A percentile compares a stretch with the other conserved stretches of the same genome.
Conservation (phyloP, 805 yeast genomes). For the Hanseniaspora pseudoguilliermondii region DNA sequence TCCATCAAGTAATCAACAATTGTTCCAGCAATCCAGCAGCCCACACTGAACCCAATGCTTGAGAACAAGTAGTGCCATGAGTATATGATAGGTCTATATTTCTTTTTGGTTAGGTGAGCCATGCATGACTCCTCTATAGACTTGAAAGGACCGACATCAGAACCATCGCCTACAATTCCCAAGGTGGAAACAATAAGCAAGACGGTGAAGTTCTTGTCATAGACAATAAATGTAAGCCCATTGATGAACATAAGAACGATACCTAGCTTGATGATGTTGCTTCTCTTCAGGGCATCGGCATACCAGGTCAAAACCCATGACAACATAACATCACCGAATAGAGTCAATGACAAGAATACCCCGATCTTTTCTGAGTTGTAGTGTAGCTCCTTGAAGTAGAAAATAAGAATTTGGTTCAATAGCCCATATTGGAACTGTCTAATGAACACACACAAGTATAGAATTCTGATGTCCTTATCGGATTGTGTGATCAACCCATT, state of each 20-base stretch:
- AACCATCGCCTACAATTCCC: conserved; percentile 81
- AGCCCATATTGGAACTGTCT: conserved; percentile 65
- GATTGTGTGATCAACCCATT: conserved; percentile 21
- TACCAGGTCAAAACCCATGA: conserved; percentile 65
- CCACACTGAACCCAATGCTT: conserved; percentile 61
- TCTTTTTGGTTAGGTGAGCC: conserved; percentile 61
- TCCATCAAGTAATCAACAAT: conserved; percentile 36
- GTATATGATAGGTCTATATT: conserved; percentile 56
- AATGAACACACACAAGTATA: conserved; percentile 57
- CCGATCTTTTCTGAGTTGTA: conserved; percentile 54
- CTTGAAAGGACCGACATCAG: conserved; percentile 83
- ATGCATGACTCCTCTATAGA: conserved; percentile 73
- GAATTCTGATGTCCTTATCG: conserved; percentile 42
- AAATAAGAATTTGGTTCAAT: conserved; percentile 64
- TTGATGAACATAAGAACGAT: conserved; percentile 54
- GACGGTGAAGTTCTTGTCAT: conserved; percentile 36
- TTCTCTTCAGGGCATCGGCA: conserved; percentile 59
- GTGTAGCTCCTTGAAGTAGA: conserved; percentile 45
- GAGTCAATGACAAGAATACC: conserved; percentile 65
- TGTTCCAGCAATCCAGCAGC: conserved; percentile 52
- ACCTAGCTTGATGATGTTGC: conserved; percentile 51
- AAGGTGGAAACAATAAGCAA: conserved; percentile 59
- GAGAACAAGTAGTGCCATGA: conserved; percentile 62
- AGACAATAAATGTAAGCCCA: conserved; percentile 51
- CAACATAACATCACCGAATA: conserved; percentile 64